Evolutionary conservation across 306 rosid genomes (phyloP).

Genomic region (Trifolium subterraneum): DNA sequence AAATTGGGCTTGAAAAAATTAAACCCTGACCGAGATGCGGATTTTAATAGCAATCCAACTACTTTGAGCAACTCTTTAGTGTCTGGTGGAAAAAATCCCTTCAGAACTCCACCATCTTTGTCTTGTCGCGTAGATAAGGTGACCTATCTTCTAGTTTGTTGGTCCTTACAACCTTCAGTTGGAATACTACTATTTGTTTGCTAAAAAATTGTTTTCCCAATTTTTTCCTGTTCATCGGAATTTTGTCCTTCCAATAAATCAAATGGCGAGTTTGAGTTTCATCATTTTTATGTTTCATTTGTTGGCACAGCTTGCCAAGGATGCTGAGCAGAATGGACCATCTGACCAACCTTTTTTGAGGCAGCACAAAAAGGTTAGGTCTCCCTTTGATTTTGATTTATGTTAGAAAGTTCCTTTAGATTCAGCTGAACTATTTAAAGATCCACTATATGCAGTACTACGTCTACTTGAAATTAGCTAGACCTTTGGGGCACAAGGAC

Average conservation of each 20-base stretch:
- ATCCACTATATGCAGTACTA: background rate
- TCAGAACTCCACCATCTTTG: conserved; percentile 86
- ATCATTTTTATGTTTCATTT: conserved; percentile 44
- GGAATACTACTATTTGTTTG: conserved; percentile 7
- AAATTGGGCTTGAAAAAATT: conserved; percentile 61
- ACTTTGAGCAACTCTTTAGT: conserved; percentile 42
- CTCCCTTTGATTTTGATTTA: conserved; percentile 23
- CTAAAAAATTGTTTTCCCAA: conserved; percentile 9
- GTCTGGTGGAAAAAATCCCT: conserved; percentile 67
- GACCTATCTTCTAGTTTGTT: conserved; percentile 35
- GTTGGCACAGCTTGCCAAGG: conserved; percentile 57
- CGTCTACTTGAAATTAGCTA: conserved; percentile 1
- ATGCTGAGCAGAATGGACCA: conserved; percentile 49
- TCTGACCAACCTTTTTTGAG: conserved; percentile 56
- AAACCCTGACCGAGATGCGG: conserved; percentile 49
- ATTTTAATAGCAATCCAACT: conserved; percentile 35
- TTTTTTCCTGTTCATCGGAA: conserved; percentile 10
- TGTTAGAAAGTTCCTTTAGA: conserved; percentile 22
- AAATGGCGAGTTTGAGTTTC: conserved; percentile 26
- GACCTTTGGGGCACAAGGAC: conserved; percentile 17
- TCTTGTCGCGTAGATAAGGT: conserved; percentile 78
- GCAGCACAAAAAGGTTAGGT: conserved; percentile 78
- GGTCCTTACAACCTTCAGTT: conserved; percentile 31
- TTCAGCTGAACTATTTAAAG: conserved; percentile 9
- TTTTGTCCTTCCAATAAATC: background rate